Conservation (phyloP, 139 green algal genomes). For the Chlorella sp. region DNA sequence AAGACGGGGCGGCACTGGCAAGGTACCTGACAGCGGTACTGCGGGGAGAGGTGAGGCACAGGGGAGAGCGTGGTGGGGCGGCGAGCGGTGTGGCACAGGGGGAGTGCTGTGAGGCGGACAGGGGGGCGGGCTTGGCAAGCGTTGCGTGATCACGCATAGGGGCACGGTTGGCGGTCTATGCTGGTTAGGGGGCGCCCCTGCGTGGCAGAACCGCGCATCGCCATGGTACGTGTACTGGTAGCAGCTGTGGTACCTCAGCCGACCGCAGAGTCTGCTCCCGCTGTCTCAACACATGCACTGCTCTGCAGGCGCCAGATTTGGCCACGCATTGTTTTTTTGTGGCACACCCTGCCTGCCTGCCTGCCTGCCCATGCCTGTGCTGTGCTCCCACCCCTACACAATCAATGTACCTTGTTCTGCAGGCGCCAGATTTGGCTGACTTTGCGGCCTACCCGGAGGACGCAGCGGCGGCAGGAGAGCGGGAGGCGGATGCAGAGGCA, state of each 20-base stretch:
- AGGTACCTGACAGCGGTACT: slow-evolving; percentile 32
- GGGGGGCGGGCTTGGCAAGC: too few species aligned
- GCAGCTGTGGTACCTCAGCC: not conserved
- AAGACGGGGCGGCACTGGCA: slow-evolving; percentile 25
- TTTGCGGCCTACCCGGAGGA: slow-evolving; percentile 25
- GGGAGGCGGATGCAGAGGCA: not conserved
- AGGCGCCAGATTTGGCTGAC: not conserved
- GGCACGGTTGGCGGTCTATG: too few species aligned
- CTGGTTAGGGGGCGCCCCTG: too few species aligned
- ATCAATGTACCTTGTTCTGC: not conserved
- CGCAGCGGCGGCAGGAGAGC: not conserved
- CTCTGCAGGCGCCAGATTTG: too few species aligned
- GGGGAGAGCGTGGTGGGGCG: too few species aligned
- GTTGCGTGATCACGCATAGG: too few species aligned
- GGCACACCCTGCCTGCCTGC: not conserved
- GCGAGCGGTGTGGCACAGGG: not conserved
- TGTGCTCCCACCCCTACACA: not conserved
- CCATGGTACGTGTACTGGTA: too few species aligned
- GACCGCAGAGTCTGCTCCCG: too few species aligned
- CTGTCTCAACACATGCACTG: too few species aligned
- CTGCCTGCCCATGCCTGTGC: not conserved
- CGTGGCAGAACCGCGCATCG: too few species aligned
- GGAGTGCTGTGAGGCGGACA: too few species aligned
- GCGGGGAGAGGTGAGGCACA: not conserved
- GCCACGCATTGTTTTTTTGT: not conserved